These are phyloP conservation scores for Graphilbum ipis-grandicollis DNA, from an alignment of 2,329 filamentous ascomycete genomes.

Conservation along the genomic window DNA sequence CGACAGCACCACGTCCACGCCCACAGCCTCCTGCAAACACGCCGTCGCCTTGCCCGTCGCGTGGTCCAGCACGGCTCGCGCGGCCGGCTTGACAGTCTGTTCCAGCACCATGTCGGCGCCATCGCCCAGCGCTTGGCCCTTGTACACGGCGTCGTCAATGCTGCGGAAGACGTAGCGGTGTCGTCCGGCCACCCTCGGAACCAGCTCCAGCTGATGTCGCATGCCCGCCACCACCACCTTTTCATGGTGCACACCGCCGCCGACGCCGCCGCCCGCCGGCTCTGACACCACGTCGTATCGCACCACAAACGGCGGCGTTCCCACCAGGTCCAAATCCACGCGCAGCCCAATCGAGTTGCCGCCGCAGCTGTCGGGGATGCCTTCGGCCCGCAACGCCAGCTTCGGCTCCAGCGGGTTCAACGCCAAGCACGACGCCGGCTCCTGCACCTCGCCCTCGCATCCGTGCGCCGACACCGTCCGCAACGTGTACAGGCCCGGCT, in stretches of 20 bases:
- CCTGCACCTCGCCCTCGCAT: slow-evolving; percentile 76
- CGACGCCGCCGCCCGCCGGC: too few relatives aligned
- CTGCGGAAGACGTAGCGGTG: slow-evolving; percentile 76
- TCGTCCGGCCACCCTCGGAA: slow-evolving; percentile 62
- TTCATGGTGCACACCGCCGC: slow-evolving; percentile 35
- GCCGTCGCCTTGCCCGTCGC: slow-evolving; percentile 39
- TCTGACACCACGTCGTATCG: slow-evolving; percentile 56
- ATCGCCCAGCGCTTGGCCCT: slow-evolving; percentile 37
- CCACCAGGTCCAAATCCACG: slow-evolving; percentile 77
- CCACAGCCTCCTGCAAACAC: slow-evolving; percentile 69
- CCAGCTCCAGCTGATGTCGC: slow-evolving; percentile 69
- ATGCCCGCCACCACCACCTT: slow-evolving; percentile 48
- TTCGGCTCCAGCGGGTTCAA: slow-evolving; percentile 82
- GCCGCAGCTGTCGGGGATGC: slow-evolving; percentile 88
- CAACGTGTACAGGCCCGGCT: slow-evolving; percentile 74
- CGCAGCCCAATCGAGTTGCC: slow-evolving; percentile 82
- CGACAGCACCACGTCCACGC: slow-evolving; percentile 54
- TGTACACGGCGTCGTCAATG: slow-evolving; percentile 72
- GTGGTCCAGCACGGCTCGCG: slow-evolving; percentile 54
- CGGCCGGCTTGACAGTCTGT: slow-evolving; percentile 85
- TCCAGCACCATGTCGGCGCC: slow-evolving; percentile 50
- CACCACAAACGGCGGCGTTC: slow-evolving; percentile 81
- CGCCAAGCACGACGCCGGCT: slow-evolving; percentile 84
- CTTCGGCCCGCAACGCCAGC: slow-evolving; percentile 54
- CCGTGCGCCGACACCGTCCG: slow-evolving; percentile 62